A percentile compares a stretch with the other conserved stretches of the same genome.
Evolutionary conservation across 345 rosid species (phyloP).

Genomic region (Pugionium dolabratum): DNA sequence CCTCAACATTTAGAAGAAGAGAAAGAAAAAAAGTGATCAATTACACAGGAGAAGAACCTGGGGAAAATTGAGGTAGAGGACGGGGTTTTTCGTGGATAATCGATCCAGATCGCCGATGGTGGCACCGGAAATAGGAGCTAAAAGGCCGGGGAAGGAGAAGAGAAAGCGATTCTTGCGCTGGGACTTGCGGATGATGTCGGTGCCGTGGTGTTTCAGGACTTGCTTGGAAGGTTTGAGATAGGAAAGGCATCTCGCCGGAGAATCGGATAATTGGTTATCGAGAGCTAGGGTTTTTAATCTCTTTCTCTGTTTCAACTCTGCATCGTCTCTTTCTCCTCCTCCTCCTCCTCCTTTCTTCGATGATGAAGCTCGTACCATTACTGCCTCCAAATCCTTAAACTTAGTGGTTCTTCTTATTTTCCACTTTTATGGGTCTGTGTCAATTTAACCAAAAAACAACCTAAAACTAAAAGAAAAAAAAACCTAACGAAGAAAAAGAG

Average conservation of each 20-base stretch:
- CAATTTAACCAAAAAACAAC: neutral
- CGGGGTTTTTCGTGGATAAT: slow-evolving; percentile 76
- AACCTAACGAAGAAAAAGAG: no score
- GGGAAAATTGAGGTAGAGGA: slow-evolving; percentile 83
- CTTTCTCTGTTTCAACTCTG: slow-evolving; percentile 38
- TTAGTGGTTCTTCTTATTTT: slow-evolving; percentile 14
- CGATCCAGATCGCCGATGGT: slow-evolving; percentile 85
- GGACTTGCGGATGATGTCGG: slow-evolving; percentile 72
- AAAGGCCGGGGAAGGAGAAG: slow-evolving; percentile 68
- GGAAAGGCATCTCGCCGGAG: slow-evolving; percentile 49
- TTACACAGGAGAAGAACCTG: slow-evolving; percentile 47
- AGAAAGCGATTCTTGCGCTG: slow-evolving; percentile 82
- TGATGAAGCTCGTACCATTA: slow-evolving; percentile 44
- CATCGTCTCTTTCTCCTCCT: slow-evolving; percentile 33
- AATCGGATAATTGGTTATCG: slow-evolving; percentile 45
- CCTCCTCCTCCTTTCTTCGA: slow-evolving; percentile 41
- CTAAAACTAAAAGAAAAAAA: neutral
- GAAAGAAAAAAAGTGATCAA: neutral
- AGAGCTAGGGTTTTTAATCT: slow-evolving; percentile 62
- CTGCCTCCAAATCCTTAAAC: slow-evolving; percentile 36
- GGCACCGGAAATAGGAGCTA: slow-evolving; percentile 54
- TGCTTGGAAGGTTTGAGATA: slow-evolving; percentile 61
- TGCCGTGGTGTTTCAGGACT: slow-evolving; percentile 73
- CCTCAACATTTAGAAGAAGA: neutral
- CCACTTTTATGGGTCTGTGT: slow-evolving; percentile 1